phyloP scores from a whole-genome alignment of 805 yeast species.

The Jamesozyma gamospora region DNA sequence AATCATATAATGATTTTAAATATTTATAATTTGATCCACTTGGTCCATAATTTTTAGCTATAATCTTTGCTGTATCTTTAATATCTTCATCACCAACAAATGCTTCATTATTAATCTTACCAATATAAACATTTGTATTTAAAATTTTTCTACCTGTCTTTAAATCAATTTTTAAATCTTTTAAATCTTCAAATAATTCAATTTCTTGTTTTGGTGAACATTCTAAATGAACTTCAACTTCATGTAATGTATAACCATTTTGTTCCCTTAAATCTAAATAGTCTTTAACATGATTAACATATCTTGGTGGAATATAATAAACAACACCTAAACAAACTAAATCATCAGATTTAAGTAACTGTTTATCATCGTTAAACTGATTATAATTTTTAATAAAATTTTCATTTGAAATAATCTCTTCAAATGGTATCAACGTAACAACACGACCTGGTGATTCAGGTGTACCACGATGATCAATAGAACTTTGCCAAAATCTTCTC shows the following conservation, averaged over 20 bases:
- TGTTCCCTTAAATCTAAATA: slow-evolving; percentile 79
- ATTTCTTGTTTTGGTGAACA: slow-evolving; percentile 18
- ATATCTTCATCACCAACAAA: slow-evolving; percentile 86
- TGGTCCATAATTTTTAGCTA: slow-evolving; percentile 55
- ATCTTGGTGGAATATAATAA: slow-evolving; percentile 61
- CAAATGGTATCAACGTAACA: slow-evolving; percentile 62
- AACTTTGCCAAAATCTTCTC: slow-evolving; percentile 85
- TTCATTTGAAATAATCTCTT: slow-evolving; percentile 37
- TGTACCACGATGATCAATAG: slow-evolving; percentile 85
- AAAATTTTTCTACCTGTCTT: slow-evolving; percentile 35
- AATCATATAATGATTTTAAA: slow-evolving; percentile 41
- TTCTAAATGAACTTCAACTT: slow-evolving; percentile 51
- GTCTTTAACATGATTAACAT: slow-evolving; percentile 50
- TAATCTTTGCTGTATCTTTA: slow-evolving; percentile 48
- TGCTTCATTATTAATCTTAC: slow-evolving; percentile 69
- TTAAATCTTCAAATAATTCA: slow-evolving; percentile 17
- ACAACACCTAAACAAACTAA: slow-evolving; percentile 71
- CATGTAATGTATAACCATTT: slow-evolving; percentile 72
- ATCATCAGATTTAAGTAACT: slow-evolving; percentile 28
- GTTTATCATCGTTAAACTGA: slow-evolving; percentile 28
- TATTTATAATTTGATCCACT: slow-evolving; percentile 77
- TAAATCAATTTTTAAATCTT: slow-evolving; percentile 23
- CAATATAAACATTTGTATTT: slow-evolving; percentile 65
- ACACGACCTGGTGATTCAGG: slow-evolving; percentile 84
- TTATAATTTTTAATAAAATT: slow-evolving; percentile 26